Percentiles rank a stretch among this genome's conserved stretches.
phyloP scores from a whole-genome alignment of 768 basidiomycete species.

The Leccinellum luteum region DNA sequence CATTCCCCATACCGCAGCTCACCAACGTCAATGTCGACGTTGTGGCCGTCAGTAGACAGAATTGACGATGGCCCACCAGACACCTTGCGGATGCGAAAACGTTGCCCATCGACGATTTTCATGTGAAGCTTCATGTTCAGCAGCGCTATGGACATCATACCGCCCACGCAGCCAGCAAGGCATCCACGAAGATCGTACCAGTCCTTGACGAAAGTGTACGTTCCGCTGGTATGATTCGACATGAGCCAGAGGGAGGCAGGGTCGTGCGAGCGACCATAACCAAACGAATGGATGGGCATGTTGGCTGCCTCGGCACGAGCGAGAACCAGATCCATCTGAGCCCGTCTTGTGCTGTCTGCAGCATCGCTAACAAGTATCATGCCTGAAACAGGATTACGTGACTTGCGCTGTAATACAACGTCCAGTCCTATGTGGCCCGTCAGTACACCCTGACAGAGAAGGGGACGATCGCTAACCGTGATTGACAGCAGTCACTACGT shows the following conservation, averaged over 20 bases:
- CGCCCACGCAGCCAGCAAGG: slow-evolving; percentile 91
- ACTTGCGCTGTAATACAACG: slow-evolving; percentile 90
- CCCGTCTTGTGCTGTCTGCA: slow-evolving; percentile 85
- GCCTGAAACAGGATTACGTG: slow-evolving; percentile 85
- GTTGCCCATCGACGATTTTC: slow-evolving; percentile 84
- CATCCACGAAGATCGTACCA: slow-evolving; percentile 95
- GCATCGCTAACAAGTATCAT: slow-evolving; percentile 94
- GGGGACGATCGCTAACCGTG: slow-evolving; percentile 53
- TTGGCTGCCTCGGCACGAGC: slow-evolving; percentile 96
- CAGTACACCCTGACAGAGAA: background rate
- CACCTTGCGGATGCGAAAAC: slow-evolving; percentile 93
- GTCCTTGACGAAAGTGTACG: slow-evolving; percentile 97
- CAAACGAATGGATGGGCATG: slow-evolving; percentile 95
- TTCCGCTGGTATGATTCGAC: slow-evolving; percentile 96
- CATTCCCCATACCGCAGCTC: slow-evolving; percentile 95
- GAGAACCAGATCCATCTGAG: slow-evolving; percentile 97
- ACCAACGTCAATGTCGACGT: slow-evolving; percentile 93
- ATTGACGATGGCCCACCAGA: slow-evolving; percentile 87
- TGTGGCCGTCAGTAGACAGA: slow-evolving; percentile 86
- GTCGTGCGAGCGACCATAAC: slow-evolving; percentile 95
- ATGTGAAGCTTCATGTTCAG: slow-evolving; percentile 94
- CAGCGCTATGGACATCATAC: slow-evolving; percentile 94
- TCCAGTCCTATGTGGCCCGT: slow-evolving; percentile 67
- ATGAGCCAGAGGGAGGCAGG: slow-evolving; percentile 98
- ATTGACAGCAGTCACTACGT: slow-evolving; percentile 98